Evolutionary conservation across 2,329 filamentous ascomycete species (phyloP), one percentile per base, ranked within the genome.

Genomic region (Coniochaeta ligniaria): DNA sequence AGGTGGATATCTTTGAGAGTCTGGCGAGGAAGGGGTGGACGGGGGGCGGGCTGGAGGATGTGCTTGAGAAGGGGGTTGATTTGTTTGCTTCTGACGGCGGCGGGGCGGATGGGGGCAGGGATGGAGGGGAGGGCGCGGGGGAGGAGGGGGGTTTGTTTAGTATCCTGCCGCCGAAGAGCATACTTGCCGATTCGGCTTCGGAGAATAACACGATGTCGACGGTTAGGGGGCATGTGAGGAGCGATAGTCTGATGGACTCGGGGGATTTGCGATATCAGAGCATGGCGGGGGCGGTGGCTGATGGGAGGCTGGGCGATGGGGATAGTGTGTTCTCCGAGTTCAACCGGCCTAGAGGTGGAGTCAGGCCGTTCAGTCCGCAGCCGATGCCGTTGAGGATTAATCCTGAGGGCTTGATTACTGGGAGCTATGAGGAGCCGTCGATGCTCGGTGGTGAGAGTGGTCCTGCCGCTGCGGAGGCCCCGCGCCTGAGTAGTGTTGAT

Each of bases 1-100:
- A 89, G 73, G 83, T 89, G 22, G 86, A 89, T 71, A 89, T 89
- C 31, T 88, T 88, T 61, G 86, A 89, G 74, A 78, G 82, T 26
- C 73, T 89, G 26, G 86, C 86, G 22, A 75, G 85, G 62, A 89
- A 89, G 67, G 86, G 86, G 8, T 89, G 86, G 86, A 82, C 76
- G 22, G 86, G 86, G 41, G 86, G 86, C 33, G 86, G 86, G 0
- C 74, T 89, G 31, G 86, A 89, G 62, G 86, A 88, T 36, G 72
- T 89, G 4, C 74, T 89, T 3, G 86, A 89, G 62, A 83, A 81
- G 67, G 86, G 85, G 9, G 77, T 79, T 38, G 86, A 89, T 68
- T 72, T 88, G 20, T 57, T 57, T 8, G 55, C 33, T 38, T 33
- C 24, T 11, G 52, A 35, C 3, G 70, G 73, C 31, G 71, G 71